Conservation (phyloP, 352 stramenopile genomes). For the Pilasporangium apinafurcum region DNA sequence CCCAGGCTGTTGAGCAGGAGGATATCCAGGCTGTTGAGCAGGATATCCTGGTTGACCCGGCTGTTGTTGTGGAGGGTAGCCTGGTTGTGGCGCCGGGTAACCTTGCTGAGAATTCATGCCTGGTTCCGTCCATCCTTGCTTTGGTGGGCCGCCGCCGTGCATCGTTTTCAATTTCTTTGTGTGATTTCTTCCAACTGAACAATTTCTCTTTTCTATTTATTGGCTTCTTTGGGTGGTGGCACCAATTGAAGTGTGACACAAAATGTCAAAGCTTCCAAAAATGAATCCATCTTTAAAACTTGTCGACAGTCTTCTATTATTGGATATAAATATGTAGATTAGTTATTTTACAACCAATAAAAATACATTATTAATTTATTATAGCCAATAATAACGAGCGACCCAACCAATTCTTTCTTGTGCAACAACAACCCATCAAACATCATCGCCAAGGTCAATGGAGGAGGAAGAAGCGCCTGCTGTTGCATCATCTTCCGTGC, state of each 20-base stretch:
- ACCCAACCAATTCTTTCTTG: too few relatives aligned
- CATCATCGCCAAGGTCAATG: too few relatives aligned
- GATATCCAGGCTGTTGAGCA: slow-evolving; percentile 11
- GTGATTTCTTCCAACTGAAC: neutral
- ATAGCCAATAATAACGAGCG: too few relatives aligned
- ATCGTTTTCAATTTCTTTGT: too few relatives aligned
- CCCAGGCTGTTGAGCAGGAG: slow-evolving; percentile 11
- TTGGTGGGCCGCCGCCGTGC: slow-evolving; percentile 5
- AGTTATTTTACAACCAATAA: too few relatives aligned
- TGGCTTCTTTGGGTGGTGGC: slow-evolving; percentile 1
- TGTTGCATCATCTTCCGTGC: too few relatives aligned
- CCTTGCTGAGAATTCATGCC: neutral
- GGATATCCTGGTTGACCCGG: slow-evolving; percentile 2
- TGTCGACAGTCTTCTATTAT: neutral
- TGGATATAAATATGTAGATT: too few relatives aligned
- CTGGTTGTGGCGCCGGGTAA: slow-evolving; percentile 1
- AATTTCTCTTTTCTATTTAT: neutral
- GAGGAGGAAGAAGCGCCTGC: too few relatives aligned
- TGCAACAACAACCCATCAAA: too few relatives aligned
- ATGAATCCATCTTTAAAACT: slow-evolving; percentile 5
- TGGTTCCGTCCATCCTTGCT: slow-evolving; percentile 1
- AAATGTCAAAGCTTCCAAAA: neutral
- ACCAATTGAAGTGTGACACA: neutral
- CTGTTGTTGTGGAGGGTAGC: too few relatives aligned
- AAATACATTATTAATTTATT: too few relatives aligned